These are phyloP conservation scores for Lomentospora prolificans DNA, from an alignment of 2,329 filamentous ascomycete species.

Conservation along the genomic window DNA sequence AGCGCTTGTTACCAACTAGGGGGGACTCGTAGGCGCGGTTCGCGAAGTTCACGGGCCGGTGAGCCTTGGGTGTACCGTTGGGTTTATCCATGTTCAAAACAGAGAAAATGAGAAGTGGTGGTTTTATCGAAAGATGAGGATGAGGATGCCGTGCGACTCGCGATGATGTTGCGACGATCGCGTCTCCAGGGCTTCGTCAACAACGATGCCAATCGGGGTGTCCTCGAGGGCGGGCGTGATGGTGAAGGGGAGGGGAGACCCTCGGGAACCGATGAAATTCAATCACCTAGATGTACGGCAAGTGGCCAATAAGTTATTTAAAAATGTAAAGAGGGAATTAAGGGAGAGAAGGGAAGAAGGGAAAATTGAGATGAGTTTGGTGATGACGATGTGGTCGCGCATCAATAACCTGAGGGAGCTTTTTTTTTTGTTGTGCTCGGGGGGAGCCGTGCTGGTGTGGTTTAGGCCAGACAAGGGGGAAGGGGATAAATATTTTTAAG, in stretches of 20 bases:
- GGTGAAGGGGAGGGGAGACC: neutral
- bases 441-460: neutral
- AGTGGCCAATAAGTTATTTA: neutral
- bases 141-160: neutral
- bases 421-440: constrained; percentile 7
- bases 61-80: constrained; percentile 27
- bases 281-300: neutral
- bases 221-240: neutral
- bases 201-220: neutral
- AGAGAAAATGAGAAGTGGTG: neutral
- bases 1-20: constrained; percentile 19
- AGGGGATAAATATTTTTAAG: constrained; percentile 5
- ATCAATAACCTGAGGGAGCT: neutral
- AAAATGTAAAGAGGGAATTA: constrained; percentile 3
- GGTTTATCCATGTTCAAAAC: neutral
- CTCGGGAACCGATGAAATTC: neutral
- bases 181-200: neutral
- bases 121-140: neutral
- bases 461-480: constrained; percentile 4
- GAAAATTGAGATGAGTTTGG: neutral
- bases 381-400: constrained; percentile 4
- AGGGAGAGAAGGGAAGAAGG: neutral
- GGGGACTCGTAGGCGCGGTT: constrained; percentile 28
- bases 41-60: constrained; percentile 32
- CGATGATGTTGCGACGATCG: constrained; percentile 3